These are phyloP conservation scores for Verticillium albo-atrum DNA, from an alignment of 2,329 filamentous ascomycete species.

Conservation along the genomic window DNA sequence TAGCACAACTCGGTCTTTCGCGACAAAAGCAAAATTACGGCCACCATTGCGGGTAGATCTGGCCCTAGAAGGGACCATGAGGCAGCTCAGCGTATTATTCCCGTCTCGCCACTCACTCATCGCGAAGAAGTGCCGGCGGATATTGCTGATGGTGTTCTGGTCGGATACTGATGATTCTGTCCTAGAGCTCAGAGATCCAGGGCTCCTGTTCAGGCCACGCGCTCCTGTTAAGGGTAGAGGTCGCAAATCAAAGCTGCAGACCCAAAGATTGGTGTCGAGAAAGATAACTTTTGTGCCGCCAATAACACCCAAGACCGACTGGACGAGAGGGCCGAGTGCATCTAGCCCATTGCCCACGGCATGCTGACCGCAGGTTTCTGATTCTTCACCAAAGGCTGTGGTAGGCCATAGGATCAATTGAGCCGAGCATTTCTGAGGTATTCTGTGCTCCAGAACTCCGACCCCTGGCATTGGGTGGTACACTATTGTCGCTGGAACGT, in stretches of 20 bases:
- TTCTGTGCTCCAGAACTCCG: slow-evolving; percentile 2
- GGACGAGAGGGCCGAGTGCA: slow-evolving; percentile 3
- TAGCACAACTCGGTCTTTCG: background rate
- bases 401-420: slow-evolving; percentile 5
- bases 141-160: background rate
- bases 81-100: background rate
- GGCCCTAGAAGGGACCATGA: background rate
- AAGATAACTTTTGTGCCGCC: slow-evolving; percentile 14
- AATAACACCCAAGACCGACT: slow-evolving; percentile 9
- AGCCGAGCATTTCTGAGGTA: background rate
- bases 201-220: background rate
- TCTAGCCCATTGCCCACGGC: slow-evolving; percentile 6
- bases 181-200: background rate
- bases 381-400: slow-evolving; percentile 3
- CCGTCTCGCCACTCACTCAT: slow-evolving; percentile 12
- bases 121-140: slow-evolving; percentile 14
- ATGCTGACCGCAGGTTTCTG: background rate
- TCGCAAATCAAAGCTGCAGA: slow-evolving; percentile 19
- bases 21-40: background rate
- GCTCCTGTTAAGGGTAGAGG: background rate
- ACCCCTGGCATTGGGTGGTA: slow-evolving; percentile 3
- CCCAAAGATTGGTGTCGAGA: slow-evolving; percentile 18
- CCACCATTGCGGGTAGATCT: background rate
- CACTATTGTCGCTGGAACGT: background rate
- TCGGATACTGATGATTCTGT: background rate